Base-by-base conservation (phyloP, 2,329 filamentous ascomycete genomes). In the Arthroderma sp. region DNA sequence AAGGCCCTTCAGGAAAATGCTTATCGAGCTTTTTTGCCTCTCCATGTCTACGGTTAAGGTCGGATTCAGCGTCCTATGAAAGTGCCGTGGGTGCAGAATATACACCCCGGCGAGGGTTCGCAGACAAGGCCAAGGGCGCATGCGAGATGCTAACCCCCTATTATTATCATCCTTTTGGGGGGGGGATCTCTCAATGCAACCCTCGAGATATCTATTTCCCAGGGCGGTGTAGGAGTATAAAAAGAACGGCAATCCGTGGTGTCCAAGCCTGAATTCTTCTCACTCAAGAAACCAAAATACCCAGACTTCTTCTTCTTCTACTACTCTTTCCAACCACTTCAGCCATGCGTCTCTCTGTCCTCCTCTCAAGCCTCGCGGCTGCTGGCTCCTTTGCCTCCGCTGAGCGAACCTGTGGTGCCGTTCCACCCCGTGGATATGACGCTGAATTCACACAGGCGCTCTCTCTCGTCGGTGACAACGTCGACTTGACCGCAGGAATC, bases 401-500 rank as follows among this genome's bases (percentile, higher is more conserved):
- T 37, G 35, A 33, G 9, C 57, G 57, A 49, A 54, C 44, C 31
- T 59, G 57, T 35, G 57, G 54, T 52, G 31, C 54, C n/a, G 38
- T 37, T 17, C 57, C 57, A 49, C 25, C 57, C 13, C 25, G 38
- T 11, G 47, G 23, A 28, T 51, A 51, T 33, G 47, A 51, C 21
- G 3, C 15, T 11, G 57, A 59, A 15, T 59, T 59, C 54, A 23
- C 56, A 17, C 15, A 41, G 15, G 35, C 43, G 3, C 23, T 55
- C 5, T 25, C 31, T 19, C 5, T 43, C 38, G 17, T 59, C 8
- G 47, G 47, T 19, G 47, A 37, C 5, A 13, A 53, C 11, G 57
- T 52, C 38, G 49, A 54, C 23, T 21, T 56, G n/a, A 31, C 39
- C 28, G 17, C 54, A 17, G 43, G 41, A 7, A 71, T 76, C 59